Base-by-base conservation (phyloP, 352 stramenopile genomes). In the Thalassiosira exigua region DNA sequence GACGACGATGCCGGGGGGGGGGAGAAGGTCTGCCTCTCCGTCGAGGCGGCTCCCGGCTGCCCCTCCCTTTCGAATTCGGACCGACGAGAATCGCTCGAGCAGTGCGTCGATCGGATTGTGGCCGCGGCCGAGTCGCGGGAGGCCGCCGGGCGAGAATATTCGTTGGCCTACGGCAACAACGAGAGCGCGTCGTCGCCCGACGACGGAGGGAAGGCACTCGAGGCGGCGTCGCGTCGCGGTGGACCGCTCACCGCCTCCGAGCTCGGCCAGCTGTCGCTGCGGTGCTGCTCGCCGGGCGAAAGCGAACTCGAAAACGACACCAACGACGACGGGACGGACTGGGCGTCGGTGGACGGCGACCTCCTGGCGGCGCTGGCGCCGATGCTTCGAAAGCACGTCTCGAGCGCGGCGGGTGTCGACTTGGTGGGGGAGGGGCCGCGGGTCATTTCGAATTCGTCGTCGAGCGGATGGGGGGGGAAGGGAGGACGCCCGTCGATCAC, bases 311-410 rank as follows among this genome's bases (percentile, higher is more conserved):
- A 44, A 14, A 44, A 44, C 14, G 7, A 44, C 14, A 7, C 7
- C 14, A 14, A 14, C 36, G 14, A 44, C 36, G 36, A 44, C 36
- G 46, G 9, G 17, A 21, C 29, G 52, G n/a, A n/a, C 52, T 88
- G 75, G 80, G 64, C 72, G 3, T 60, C 56, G 53, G 75, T 92
- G 0, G 85, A 93, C 73, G 72, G 39, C 12, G 86, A 91, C 67
- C 36, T 70, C 17, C 60, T 92, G 39, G 42, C 68, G 7, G 52
- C 77, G 22, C 61, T 94, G 21, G 74, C 82, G 0, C 36, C 65
- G 14, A 69, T 88, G 59, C 69, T 94, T 19, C 83, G 89, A 53
- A 46, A 64, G 22, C 89, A 93, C 68, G 82, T 93, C 5, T 60
- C 48, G 30, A 53, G 60, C 11, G 85, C 85, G 19, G 41, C 68